Base-by-base conservation (phyloP, 345 rosid species). In the Streptanthus diversifolius region DNA sequence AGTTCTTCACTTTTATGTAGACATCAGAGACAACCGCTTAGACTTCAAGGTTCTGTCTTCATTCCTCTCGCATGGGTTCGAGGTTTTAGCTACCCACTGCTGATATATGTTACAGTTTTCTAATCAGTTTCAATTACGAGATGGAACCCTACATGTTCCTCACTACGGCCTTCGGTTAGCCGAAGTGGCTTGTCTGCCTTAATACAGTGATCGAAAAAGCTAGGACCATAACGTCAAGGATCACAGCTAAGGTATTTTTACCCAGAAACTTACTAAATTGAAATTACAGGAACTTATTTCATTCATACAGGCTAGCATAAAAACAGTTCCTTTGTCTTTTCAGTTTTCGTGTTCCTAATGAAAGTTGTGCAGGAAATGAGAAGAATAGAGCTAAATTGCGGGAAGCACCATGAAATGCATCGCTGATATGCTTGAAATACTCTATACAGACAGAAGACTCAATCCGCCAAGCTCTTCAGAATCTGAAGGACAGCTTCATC, bases 101-200 rank as follows among this genome's bases (percentile, higher is more conserved):
- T 62, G 61, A 53, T 52, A 45, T 48, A 71, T 67, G 62, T 41
- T 36, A 5, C 41, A 45, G 66, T 10, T 24, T 24, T 51, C 66
- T 63, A 8, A 19, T 14, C 63, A 95, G 97, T 91, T 89, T 77
- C 88, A 86, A 87, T 89, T 90, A 48, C 82, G 74, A 71, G 97
- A 95, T 44, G 99, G 99, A 65, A 85, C 80, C 1, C 81, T 82
- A 58, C 86, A 79, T 68, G 84, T 95, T 67, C 90, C 91, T 13
- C 93, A 89, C 74, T 95, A 89, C 54, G 95, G 99, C 73, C 96
- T 91, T 78, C 75, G 85, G 22, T 55, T 89, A 79, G 99, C 97
- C 2, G 82, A 95, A 73, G 89, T 84, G 52, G 97, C 97, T 14
- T 96, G 99, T 68, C 71, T 93, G 66, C 97, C 99, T 22, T 22